Base-by-base conservation (phyloP, 768 basidiomycete species). In the Tricholomella constricta region DNA sequence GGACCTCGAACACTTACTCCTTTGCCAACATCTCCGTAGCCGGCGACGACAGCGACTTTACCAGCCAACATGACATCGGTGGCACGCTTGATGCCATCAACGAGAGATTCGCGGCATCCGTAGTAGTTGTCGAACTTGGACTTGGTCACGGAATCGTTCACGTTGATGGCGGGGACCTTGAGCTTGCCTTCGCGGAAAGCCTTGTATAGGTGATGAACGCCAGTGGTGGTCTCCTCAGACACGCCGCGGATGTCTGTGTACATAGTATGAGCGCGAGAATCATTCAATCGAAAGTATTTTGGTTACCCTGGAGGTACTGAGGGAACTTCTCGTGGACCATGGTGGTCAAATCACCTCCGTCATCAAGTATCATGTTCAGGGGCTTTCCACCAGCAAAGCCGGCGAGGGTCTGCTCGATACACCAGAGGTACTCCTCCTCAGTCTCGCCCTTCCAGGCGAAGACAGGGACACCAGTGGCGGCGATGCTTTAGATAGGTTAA, bases 381-480 rank as follows among this genome's bases (percentile, higher is more conserved):
- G 88, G 68, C 72, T 95, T 77, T 61, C 89, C 89, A 57, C 77
- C 85, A 22, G 86, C 75, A 83, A 99, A 99, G n/a, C 84, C 91
- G 61, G 83, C 71, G 60, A 99, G 72, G 42, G 92, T 91, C 76
- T 99, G 97, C 67, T 98, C 94, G 62, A 99, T 93, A 71, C 95
- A 98, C 97, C 97, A 99, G 60, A 74, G 67, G 76, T 98, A 98
- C 71, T 99, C 97, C 73, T 98, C 97, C 69, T 98, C 97, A 41
- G 95, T 95, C 80, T 99, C 97, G 51, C 97, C 97, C 79, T 99
- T 99, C 97, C 97, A 99, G 36, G 97, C 97, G 67, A 86, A 99
- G 65, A 98, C 97, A 60, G 97, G 97, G 51, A 98, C 91, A 62
- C 96, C 96, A 54, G 97, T 98, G 15, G 94, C 96, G 59, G 96